Conservation (phyloP, 176 grass and related monocot genomes). For the Cenchrus purpureus region DNA sequence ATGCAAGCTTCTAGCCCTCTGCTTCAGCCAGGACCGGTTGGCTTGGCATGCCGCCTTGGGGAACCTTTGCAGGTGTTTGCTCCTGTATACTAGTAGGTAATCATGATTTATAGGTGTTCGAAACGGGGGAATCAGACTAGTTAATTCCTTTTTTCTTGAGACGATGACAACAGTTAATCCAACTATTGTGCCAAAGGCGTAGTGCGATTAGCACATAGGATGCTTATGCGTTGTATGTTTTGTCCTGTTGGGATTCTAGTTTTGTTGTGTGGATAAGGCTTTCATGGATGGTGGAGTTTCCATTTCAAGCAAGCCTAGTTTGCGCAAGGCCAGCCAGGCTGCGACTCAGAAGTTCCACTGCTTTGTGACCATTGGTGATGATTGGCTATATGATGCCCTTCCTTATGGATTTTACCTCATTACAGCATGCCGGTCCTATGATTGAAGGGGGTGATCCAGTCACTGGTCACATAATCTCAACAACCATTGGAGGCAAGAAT, state of each 20-base stretch:
- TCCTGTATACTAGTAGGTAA: not conserved
- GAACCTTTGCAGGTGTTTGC: not conserved
- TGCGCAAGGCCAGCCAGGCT: not conserved
- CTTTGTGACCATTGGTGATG: not conserved
- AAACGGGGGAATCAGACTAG: not conserved
- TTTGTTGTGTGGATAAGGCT: not conserved
- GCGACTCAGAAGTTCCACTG: not conserved
- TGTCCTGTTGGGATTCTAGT: not conserved
- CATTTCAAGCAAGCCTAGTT: not conserved
- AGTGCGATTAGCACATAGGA: not conserved
- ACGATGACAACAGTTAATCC: not conserved
- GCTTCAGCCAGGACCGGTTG: not conserved
- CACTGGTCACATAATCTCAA: constrained; percentile 92
- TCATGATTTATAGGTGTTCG: too few relatives aligned
- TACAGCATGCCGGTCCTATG: constrained; percentile 55
- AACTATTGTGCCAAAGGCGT: not conserved
- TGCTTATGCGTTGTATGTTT: not conserved
- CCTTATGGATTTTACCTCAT: constrained; percentile 31
- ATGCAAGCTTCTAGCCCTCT: constrained; percentile 16
- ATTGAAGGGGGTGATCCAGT: constrained; percentile 64
- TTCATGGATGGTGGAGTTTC: not conserved
- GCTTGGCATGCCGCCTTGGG: not conserved
- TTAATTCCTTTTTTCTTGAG: not conserved
- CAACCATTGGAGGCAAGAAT: constrained; percentile 92
- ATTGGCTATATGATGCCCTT: constrained; percentile 1